Percentiles rank a stretch among this genome's conserved stretches.
Conservation (phyloP, 352 stramenopile species). For the Plasmopara viticola region DNA sequence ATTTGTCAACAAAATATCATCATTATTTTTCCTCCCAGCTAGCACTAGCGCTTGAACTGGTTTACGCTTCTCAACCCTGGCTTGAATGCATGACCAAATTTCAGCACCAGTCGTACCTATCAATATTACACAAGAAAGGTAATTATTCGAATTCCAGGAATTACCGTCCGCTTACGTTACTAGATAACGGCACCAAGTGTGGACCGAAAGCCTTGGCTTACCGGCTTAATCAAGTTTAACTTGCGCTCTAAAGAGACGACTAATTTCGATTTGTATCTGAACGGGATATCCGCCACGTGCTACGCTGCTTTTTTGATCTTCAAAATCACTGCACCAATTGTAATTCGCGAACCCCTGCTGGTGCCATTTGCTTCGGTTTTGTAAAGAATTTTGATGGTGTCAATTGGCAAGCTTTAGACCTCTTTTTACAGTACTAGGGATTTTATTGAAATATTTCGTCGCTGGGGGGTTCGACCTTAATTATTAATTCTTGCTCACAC, state of each 20-base stretch:
- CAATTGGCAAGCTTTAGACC: conserved; percentile 4
- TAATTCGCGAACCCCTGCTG: background rate
- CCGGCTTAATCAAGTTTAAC: background rate
- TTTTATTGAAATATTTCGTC: background rate
- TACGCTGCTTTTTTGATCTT: background rate
- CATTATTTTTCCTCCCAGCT: background rate
- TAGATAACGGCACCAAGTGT: background rate
- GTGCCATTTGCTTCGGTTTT: conserved; percentile 3
- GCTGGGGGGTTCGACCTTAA: too few relatives aligned
- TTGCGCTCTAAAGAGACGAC: background rate
- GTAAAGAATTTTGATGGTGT: conserved; percentile 6
- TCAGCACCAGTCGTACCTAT: background rate
- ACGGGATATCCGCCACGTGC: background rate
- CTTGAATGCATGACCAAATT: background rate
- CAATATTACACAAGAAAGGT: background rate
- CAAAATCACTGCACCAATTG: background rate
- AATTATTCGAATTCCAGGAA: background rate
- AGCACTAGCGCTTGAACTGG: background rate
- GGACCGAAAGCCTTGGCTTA: background rate
- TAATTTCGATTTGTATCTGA: background rate
- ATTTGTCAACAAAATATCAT: background rate
- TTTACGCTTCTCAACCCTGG: background rate
- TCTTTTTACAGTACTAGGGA: background rate
- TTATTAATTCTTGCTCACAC: background rate
- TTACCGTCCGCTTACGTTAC: background rate